phyloP scores from a whole-genome alignment of 768 basidiomycete genomes.

The Mycena rosella region DNA sequence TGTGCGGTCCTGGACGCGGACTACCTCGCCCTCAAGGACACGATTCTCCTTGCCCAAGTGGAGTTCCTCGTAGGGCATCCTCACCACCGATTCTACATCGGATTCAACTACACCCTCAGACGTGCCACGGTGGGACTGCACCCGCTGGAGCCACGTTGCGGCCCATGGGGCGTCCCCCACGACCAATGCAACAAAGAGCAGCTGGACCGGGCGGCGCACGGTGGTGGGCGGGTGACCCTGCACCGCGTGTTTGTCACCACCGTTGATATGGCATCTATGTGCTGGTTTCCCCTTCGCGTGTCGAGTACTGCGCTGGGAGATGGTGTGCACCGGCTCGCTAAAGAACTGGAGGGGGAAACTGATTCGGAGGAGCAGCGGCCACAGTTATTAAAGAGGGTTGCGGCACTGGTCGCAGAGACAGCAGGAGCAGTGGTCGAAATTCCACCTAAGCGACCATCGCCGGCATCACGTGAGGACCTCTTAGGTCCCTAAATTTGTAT shows the following conservation, averaged over 20 bases:
- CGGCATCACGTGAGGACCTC: too few relatives aligned
- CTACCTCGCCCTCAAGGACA: conserved; percentile 2
- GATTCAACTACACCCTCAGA: conserved; percentile 18
- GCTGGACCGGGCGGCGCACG: background rate
- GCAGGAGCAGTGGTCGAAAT: conserved; percentile 4
- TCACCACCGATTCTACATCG: conserved; percentile 13
- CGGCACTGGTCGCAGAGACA: conserved; percentile 8
- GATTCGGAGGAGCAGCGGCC: conserved; percentile 10
- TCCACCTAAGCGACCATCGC: too few relatives aligned
- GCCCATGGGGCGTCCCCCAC: conserved; percentile 9
- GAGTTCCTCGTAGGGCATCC: conserved; percentile 12
- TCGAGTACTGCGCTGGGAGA: conserved; percentile 14
- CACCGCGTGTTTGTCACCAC: conserved; percentile 11
- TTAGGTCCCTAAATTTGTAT: too few relatives aligned
- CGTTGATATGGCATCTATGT: background rate
- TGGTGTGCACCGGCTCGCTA: conserved; percentile 16
- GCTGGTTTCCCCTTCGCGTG: conserved; percentile 16
- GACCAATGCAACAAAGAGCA: conserved; percentile 10
- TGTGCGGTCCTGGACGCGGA: conserved; percentile 10
- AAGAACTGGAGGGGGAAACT: conserved; percentile 6
- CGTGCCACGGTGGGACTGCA: background rate
- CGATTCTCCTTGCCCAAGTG: conserved; percentile 6
- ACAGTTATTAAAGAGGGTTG: conserved; percentile 4
- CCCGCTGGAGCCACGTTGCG: conserved; percentile 1
- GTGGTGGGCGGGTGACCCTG: conserved; percentile 6